These are phyloP conservation scores for Jatropha curcas DNA, from an alignment of 345 rosid species.

Conservation along the genomic window DNA sequence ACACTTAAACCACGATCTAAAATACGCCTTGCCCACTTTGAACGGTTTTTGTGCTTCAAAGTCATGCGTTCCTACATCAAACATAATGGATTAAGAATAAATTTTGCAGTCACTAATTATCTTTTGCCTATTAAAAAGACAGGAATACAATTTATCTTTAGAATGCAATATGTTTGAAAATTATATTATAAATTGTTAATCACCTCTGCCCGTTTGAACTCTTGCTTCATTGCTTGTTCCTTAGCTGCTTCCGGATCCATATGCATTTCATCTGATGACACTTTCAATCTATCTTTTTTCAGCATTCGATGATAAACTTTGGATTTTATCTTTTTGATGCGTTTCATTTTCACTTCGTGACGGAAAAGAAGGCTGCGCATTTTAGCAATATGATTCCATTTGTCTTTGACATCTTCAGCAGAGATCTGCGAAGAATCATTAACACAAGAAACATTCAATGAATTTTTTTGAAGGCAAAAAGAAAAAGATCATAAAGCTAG, in stretches of 20 bases:
- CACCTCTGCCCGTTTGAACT: conserved; percentile 80
- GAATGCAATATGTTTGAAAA: neutral
- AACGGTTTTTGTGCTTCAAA: conserved; percentile 73
- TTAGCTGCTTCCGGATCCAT: conserved; percentile 86
- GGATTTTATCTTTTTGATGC: conserved; percentile 85
- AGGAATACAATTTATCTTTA: neutral
- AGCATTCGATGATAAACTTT: conserved; percentile 75
- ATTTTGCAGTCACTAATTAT: neutral
- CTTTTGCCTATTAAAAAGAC: neutral
- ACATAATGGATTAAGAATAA: conserved; percentile 10
- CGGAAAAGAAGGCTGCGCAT: conserved; percentile 88
- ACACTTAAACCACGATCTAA: conserved; percentile 64
- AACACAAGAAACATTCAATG: conserved; percentile 15
- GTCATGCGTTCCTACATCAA: conserved; percentile 77
- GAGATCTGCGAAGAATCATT: conserved; percentile 57
- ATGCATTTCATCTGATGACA: conserved; percentile 41
- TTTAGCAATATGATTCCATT: conserved; percentile 65
- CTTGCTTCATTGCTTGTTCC: conserved; percentile 79
- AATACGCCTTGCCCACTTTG: conserved; percentile 82
- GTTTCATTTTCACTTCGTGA: conserved; percentile 81
- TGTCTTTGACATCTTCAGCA: conserved; percentile 62
- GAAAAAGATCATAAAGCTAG: neutral
- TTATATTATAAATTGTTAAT: conserved; percentile 12
- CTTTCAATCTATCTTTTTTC: conserved; percentile 65
- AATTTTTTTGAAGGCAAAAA: too few species aligned